Evolutionary conservation across 495 filamentous ascomycete species (phyloP).

Genomic region (Penicillium pancosmium): DNA sequence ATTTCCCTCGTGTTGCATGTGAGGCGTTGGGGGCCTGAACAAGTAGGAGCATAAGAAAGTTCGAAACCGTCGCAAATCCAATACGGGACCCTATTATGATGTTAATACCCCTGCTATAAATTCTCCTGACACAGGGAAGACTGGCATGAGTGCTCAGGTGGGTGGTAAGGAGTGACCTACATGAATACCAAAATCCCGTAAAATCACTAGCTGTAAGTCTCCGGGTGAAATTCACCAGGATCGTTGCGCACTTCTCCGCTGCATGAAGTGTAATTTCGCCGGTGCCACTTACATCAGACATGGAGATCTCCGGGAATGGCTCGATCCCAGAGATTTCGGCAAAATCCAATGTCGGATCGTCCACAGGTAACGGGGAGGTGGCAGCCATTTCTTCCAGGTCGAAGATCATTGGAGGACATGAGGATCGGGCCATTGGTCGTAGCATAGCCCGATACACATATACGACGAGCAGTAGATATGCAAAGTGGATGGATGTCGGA

Average conservation of each 20-base stretch:
- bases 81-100: slow-evolving; percentile 35
- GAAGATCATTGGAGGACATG: slow-evolving; percentile 37
- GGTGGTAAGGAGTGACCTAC: slow-evolving; percentile 19
- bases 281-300: slow-evolving; percentile 29
- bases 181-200: slow-evolving; percentile 41
- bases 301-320: slow-evolving; percentile 29
- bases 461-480: slow-evolving; percentile 38
- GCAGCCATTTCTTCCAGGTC: slow-evolving; percentile 34
- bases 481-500: slow-evolving; percentile 38
- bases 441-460: slow-evolving; percentile 43
- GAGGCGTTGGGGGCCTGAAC: slow-evolving; percentile 38
- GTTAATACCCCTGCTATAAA: neutral
- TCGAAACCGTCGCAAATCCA: slow-evolving; percentile 41
- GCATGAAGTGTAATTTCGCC: slow-evolving; percentile 34
- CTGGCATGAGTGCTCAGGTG: neutral
- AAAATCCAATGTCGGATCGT: slow-evolving; percentile 29
- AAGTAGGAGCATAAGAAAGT: slow-evolving; percentile 38
- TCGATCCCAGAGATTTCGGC: slow-evolving; percentile 26
- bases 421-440: slow-evolving; percentile 38
- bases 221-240: slow-evolving; percentile 34
- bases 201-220: slow-evolving; percentile 37
- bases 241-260: slow-evolving; percentile 39
- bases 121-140: neutral
- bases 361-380: slow-evolving; percentile 21
- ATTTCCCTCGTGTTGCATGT: slow-evolving; percentile 33